Evolutionary conservation across 139 green algal species (phyloP).

Genomic region (Chlorella vulgaris): DNA sequence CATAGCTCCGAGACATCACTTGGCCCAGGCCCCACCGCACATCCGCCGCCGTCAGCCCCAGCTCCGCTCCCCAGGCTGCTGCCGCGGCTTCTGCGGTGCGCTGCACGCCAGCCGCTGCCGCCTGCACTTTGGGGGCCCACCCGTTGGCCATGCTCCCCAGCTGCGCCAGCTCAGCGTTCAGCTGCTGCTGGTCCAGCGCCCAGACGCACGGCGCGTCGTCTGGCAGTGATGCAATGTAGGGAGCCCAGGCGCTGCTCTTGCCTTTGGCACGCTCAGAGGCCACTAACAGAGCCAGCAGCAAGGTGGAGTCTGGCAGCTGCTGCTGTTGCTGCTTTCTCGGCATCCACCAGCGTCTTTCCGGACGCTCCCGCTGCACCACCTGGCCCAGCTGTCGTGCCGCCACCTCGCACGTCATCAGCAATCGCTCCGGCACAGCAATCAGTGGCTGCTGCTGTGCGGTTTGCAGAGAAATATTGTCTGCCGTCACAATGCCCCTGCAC

Average conservation of each 20-base stretch:
- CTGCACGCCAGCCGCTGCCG: slow-evolving; percentile 10
- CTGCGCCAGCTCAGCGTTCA: neutral
- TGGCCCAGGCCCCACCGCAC: slow-evolving; percentile 24
- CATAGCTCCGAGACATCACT: slow-evolving; percentile 18
- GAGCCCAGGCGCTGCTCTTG: neutral
- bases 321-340: neutral
- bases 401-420: neutral
- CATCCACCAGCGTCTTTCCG: neutral
- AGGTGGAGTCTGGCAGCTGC: neutral
- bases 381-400: neutral
- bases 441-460: neutral
- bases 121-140: neutral
- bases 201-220: neutral
- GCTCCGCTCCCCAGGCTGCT: neutral
- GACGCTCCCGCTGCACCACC: neutral
- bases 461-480: neutral
- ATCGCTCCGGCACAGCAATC: slow-evolving; percentile 14
- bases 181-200: neutral
- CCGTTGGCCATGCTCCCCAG: neutral
- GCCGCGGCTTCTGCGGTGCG: neutral
- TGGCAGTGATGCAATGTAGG: slow-evolving; percentile 14
- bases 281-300: slow-evolving; percentile 23
- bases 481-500: neutral
- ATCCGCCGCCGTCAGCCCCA: neutral
- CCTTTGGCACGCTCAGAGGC: neutral